Conservation (phyloP, 176 grass and related monocot species). For the Phoenix roebelenii region DNA sequence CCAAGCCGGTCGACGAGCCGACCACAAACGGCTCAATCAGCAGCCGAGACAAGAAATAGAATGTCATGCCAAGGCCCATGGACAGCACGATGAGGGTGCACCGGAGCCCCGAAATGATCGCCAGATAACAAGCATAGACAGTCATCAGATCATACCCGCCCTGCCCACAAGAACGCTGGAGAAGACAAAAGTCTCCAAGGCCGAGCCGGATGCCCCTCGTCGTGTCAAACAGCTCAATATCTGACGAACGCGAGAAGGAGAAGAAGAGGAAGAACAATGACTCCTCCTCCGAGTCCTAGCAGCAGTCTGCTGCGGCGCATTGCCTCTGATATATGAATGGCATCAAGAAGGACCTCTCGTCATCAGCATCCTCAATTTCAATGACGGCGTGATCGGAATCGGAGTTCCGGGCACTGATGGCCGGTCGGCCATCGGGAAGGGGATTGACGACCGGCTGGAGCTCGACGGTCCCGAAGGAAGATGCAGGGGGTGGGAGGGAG, state of each 20-base stretch:
- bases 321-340: background rate
- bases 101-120: conserved; percentile 84
- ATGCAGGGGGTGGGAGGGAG: conserved; percentile 3
- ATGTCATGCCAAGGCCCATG: conserved; percentile 56
- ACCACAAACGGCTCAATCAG: conserved; percentile 94
- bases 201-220: conserved; percentile 82
- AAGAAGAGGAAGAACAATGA: no score
- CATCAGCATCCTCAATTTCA: conserved; percentile 10
- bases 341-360: conserved; percentile 15
- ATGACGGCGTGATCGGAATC: background rate
- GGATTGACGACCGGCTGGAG: conserved; percentile 27
- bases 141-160: conserved; percentile 98
- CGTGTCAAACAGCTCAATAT: conserved; percentile 63
- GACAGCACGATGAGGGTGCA: conserved; percentile 93
- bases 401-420: background rate
- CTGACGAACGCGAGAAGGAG: conserved; percentile 5
- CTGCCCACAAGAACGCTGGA: conserved; percentile 93
- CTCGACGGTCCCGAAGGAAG: conserved; percentile 48
- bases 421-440: background rate
- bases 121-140: conserved; percentile 98
- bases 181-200: conserved; percentile 88
- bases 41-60: conserved; percentile 95
- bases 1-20: conserved; percentile 62
- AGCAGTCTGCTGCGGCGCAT: no score
- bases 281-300: no score